Evolutionary conservation across 2,329 filamentous ascomycete species (phyloP).

Genomic region (Talaromyces islandicus): DNA sequence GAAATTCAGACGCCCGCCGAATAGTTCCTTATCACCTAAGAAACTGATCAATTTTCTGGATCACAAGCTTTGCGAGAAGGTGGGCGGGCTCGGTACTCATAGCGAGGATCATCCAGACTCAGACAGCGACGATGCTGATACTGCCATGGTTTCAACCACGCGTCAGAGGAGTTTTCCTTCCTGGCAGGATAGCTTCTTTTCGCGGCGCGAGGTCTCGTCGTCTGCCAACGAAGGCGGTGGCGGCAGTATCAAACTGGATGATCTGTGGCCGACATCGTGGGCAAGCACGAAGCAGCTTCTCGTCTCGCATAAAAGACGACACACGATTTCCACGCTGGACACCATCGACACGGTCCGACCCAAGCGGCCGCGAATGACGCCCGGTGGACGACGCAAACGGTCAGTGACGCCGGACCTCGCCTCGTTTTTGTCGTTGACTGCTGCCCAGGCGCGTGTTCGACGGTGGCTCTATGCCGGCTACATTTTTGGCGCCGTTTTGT

Average conservation of each 20-base stretch:
- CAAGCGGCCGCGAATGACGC: conserved; percentile 41
- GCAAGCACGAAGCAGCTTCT: conserved; percentile 13
- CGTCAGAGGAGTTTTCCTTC: conserved; percentile 10
- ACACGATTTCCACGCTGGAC: conserved; percentile 49
- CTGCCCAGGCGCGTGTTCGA: conserved; percentile 65
- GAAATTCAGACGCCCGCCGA: conserved; percentile 64
- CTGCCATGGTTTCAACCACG: conserved; percentile 13
- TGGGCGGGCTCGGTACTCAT: conserved; percentile 35
- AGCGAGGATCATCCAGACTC: conserved; percentile 31
- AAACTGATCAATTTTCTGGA: conserved; percentile 37
- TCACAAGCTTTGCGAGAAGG: conserved; percentile 42
- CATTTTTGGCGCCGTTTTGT: conserved; percentile 63
- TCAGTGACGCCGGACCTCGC: conserved; percentile 59
- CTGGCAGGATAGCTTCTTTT: conserved; percentile 6
- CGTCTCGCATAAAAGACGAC: conserved; percentile 27
- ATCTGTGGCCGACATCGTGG: conserved; percentile 16
- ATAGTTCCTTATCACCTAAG: conserved; percentile 29
- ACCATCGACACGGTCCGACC: conserved; percentile 19
- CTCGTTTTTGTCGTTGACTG: conserved; percentile 74
- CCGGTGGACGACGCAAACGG: conserved; percentile 61
- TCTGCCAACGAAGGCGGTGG: conserved; percentile 15
- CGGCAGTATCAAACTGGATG: conserved; percentile 17
- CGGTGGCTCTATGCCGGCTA: conserved; percentile 82
- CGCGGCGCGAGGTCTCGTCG: conserved; percentile 2
- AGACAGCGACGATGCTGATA: conserved; percentile 33